Conservation (phyloP, 805 yeast genomes). For the Sugiyamaella valdiviana region DNA sequence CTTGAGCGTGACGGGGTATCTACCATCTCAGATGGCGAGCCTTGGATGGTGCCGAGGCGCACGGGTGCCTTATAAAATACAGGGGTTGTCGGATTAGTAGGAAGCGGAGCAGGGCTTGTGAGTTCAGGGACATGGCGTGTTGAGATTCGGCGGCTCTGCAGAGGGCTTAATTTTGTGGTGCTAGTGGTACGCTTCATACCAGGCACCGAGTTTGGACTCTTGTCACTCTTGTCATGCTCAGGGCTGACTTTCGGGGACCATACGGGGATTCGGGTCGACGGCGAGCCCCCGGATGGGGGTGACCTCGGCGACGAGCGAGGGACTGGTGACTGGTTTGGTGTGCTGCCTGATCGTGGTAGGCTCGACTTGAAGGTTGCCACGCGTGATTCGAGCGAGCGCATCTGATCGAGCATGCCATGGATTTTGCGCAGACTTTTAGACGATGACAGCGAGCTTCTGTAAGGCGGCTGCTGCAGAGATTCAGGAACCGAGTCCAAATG, state of each 20-base stretch:
- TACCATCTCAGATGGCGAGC: conserved; percentile 3
- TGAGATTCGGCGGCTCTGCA: not conserved
- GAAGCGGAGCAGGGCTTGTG: not conserved
- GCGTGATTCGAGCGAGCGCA: conserved; percentile 23
- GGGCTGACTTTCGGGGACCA: conserved; percentile 4
- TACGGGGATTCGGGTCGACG: conserved; percentile 6
- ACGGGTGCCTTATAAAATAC: not conserved
- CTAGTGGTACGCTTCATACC: not conserved
- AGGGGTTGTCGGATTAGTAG: not conserved
- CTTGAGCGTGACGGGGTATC: not conserved
- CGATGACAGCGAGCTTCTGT: conserved; percentile 15
- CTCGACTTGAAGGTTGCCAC: conserved; percentile 27
- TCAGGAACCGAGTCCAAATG: not conserved
- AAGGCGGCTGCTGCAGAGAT: not conserved
- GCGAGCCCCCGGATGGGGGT: not conserved
- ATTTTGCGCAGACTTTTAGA: conserved; percentile 26
- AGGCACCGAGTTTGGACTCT: not conserved
- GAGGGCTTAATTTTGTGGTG: not conserved
- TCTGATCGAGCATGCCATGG: conserved; percentile 29
- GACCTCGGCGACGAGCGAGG: not conserved
- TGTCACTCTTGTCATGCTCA: not conserved
- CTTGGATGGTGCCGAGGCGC: conserved; percentile 4
- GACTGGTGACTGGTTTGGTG: conserved; percentile 1
- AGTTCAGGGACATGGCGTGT: not conserved
- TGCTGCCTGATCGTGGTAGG: conserved; percentile 19